Evolutionary conservation across 1,139 yeast species (phyloP).

Genomic region (Lodderomyces oxycetoniae): DNA sequence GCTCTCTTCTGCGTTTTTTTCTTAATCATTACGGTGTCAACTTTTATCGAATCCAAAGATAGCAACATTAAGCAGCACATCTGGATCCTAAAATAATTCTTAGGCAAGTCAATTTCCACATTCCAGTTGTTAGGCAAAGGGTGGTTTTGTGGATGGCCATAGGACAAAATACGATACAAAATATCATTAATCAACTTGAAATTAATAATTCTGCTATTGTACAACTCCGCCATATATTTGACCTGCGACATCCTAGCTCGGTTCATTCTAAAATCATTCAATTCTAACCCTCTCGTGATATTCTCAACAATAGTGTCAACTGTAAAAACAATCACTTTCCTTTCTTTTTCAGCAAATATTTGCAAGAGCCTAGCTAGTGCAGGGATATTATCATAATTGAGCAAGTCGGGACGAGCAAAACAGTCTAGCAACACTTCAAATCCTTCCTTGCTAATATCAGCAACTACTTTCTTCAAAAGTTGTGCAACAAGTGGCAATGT

Average conservation of each 20-base stretch:
- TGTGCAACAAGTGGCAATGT: slow-evolving; percentile 32
- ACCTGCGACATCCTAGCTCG: slow-evolving; percentile 61
- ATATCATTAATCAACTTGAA: slow-evolving; percentile 48
- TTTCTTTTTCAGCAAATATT: slow-evolving; percentile 30
- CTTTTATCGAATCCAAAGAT: slow-evolving; percentile 14
- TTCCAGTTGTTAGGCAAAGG: slow-evolving; percentile 47
- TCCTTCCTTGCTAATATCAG: slow-evolving; percentile 36
- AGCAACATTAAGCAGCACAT: slow-evolving; percentile 36
- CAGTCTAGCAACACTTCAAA: slow-evolving; percentile 41
- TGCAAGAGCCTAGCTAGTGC: slow-evolving; percentile 47
- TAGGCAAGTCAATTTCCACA: slow-evolving; percentile 52
- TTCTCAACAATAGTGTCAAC: slow-evolving; percentile 67
- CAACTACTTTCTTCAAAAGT: slow-evolving; percentile 38
- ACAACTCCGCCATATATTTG: slow-evolving; percentile 56
- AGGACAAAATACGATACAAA: slow-evolving; percentile 56
- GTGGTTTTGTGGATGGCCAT: slow-evolving; percentile 63
- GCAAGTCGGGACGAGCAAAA: slow-evolving; percentile 58
- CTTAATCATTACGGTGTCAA: slow-evolving; percentile 11
- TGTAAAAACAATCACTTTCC: slow-evolving; percentile 37
- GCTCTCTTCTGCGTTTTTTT: slow-evolving; percentile 8
- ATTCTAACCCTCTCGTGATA: slow-evolving; percentile 62
- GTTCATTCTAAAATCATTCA: slow-evolving; percentile 55
- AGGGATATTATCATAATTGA: slow-evolving; percentile 53
- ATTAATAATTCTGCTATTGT: slow-evolving; percentile 45
- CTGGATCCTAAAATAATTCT: slow-evolving; percentile 69